phyloP scores from a whole-genome alignment of 2,329 filamentous ascomycete species.

The Alternaria novae-zelandiae region DNA sequence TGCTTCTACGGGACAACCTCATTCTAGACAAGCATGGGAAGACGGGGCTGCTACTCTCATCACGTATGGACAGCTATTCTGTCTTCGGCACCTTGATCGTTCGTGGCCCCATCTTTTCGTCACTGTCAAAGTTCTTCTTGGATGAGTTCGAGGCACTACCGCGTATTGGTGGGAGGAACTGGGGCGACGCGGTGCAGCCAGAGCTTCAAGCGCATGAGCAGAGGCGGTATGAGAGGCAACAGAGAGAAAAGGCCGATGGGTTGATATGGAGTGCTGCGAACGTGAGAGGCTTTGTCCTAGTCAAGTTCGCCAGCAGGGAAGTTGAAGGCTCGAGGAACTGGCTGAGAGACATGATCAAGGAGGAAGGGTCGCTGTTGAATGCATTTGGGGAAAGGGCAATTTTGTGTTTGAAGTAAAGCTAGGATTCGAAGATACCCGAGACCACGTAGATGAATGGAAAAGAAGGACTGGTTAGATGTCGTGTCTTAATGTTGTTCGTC shows the following conservation, averaged over 20 bases:
- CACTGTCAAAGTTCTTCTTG: slow-evolving; percentile 76
- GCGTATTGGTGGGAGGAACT: slow-evolving; percentile 82
- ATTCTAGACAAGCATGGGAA: slow-evolving; percentile 65
- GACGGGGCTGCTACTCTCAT: slow-evolving; percentile 37
- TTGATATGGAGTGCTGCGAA: slow-evolving; percentile 49
- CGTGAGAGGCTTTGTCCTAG: slow-evolving; percentile 73
- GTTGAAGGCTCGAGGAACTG: slow-evolving; percentile 83
- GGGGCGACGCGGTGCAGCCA: slow-evolving; percentile 57
- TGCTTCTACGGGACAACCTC: slow-evolving; percentile 86
- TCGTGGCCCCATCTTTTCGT: slow-evolving; percentile 71
- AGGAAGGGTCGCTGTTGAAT: slow-evolving; percentile 73
- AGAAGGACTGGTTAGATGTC: not conserved
- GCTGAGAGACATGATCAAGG: slow-evolving; percentile 75
- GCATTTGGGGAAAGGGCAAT: slow-evolving; percentile 82
- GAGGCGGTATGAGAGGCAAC: slow-evolving; percentile 60
- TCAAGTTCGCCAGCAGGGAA: slow-evolving; percentile 85
- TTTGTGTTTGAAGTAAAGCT: slow-evolving; percentile 63
- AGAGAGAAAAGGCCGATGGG: slow-evolving; percentile 58
- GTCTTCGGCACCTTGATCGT: slow-evolving; percentile 87
- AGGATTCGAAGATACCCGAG: not conserved
- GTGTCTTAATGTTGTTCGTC: not conserved
- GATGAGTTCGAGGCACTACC: slow-evolving; percentile 79
- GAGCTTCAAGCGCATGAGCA: slow-evolving; percentile 52
- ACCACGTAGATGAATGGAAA: not conserved
- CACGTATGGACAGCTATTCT: slow-evolving; percentile 74